Percentiles rank a stretch among this genome's conserved stretches.
These are phyloP conservation scores for Combretum micranthum DNA, from an alignment of 345 rosid genomes.

Conservation along the genomic window DNA sequence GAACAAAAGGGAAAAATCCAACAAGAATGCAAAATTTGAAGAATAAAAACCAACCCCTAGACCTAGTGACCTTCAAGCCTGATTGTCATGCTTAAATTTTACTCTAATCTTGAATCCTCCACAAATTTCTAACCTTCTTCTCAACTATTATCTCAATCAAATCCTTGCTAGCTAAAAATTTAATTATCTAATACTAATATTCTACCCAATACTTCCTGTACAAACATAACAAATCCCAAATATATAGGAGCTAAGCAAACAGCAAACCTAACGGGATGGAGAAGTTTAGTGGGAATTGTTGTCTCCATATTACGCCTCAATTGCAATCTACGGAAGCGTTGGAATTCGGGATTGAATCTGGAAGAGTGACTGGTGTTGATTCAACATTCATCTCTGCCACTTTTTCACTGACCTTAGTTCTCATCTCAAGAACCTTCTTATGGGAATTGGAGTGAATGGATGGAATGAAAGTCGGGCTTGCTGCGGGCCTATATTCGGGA, in stretches of 20 bases:
- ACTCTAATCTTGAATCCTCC: no score
- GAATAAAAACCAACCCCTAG: slow-evolving; percentile 10
- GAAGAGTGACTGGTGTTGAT: slow-evolving; percentile 16
- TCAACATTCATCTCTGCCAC: slow-evolving; percentile 5
- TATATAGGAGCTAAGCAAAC: no score
- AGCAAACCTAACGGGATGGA: no score
- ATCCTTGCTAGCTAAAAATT: no score
- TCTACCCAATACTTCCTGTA: no score
- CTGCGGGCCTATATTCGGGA: slow-evolving; percentile 97
- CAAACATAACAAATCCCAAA: no score
- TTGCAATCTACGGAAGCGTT: slow-evolving; percentile 29
- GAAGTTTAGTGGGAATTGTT: slow-evolving; percentile 8
- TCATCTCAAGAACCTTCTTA: slow-evolving; percentile 91
- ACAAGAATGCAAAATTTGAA: slow-evolving; percentile 7
- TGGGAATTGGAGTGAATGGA: slow-evolving; percentile 94
- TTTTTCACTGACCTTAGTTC: slow-evolving; percentile 39
- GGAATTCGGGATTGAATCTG: slow-evolving; percentile 42
- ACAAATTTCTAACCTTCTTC: no score
- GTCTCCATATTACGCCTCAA: slow-evolving; percentile 13
- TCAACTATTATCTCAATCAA: no score
- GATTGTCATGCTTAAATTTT: background rate
- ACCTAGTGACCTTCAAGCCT: background rate
- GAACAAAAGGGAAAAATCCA: slow-evolving; percentile 13
- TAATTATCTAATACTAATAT: no score
- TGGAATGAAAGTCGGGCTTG: slow-evolving; percentile 87